Base-by-base conservation (phyloP, 176 grass and related monocot species). In the Elaeis guineensis region DNA sequence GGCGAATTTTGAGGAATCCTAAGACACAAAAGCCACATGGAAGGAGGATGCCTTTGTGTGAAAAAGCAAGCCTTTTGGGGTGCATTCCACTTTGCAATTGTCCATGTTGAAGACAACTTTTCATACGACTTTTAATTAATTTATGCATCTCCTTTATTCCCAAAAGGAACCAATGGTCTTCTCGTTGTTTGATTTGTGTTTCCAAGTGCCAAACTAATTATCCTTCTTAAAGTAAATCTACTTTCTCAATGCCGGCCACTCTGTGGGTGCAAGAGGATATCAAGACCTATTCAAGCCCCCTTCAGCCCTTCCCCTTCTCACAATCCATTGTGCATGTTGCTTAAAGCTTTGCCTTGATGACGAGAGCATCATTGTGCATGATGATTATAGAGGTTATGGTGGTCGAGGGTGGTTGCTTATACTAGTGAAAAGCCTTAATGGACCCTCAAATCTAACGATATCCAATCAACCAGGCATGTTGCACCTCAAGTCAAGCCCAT, bases 111-210 rank as follows among this genome's bases (percentile, higher is more conserved):
- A 88, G 76, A 82, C 66, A 50, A 69, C 69, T 80, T 80, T 82
- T 79, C 59, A 64, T 54, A 72, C 58, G 21, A 64, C 59, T 78
- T 78, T 78, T 77, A 60, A 82, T 87, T 76, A 81, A 44, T 44
- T 44, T 83, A 75, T 86, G 77, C 74, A 72, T 72, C 72, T 80
- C 84, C 81, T 87, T 72, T 75, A 50, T 71, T 83, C 67, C 74
- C 74, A 72, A 82, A 92, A 84, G 65, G 28, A 55, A 14, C 11
- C 17, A 61, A 19, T 69, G n/a, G 77, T 69, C 69, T 80, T 83
- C 78, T 67, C 79, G 69, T 94, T 84, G 66, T 77, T 85, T 83
- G 77, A 80, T 86, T 77, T 79, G 71, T 72, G 78, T 79, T 72
- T 79, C 81, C 69, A 94, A 82, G 77, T 70, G 74, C 83, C 77